Evolutionary conservation across 345 rosid species (phyloP), one percentile per base, ranked within the genome.

Genomic region (Arabis alpina): DNA sequence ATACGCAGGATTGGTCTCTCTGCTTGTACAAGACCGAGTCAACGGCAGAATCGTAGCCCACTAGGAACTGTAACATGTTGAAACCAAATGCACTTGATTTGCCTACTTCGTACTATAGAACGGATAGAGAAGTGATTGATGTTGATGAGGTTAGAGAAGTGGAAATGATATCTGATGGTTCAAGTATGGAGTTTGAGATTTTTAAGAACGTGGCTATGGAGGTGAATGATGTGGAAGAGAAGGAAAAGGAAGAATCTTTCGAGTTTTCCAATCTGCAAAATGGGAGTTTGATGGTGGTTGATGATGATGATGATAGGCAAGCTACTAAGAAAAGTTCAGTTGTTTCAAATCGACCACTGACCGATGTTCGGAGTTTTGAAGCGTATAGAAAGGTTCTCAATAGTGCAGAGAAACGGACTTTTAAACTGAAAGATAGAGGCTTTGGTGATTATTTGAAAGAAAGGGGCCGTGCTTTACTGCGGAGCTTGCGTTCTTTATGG

Each of bases 401-500:
- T 55, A 62, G 77, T 25, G 77, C 77, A 39, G 32, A 12, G 62
- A 68, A 68, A 7, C 11, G 78, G 16, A 62, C 49, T 61, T 68
- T 15, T 6, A 68, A 61, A 56, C 19, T 68, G 54, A 73, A 77
- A 77, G 71, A 3, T 1, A 37, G 32, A 57, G 77, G 81, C 50
- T 42, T 62, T 48, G 75, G 61, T 34, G 56, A 2, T 55, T 0
- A 4, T 54, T 64, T 86, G 74, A 75, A 73, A 58, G 80, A 82
- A 70, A 84, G 81, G 69, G 75, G 75, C 13, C 5, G 74, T 77
- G 74, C 70, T 32, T 67, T 73, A 4, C 36, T 82, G 36, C 75
- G 74, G 65, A 68, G 49, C 50, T 77, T 76, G 58, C 74, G 80
- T 43, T 79, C 87, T 3, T 28, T 61, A 39, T 84, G 72, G 78